Conservation (phyloP, 768 basidiomycete genomes). For the Kwoniella sp. region DNA sequence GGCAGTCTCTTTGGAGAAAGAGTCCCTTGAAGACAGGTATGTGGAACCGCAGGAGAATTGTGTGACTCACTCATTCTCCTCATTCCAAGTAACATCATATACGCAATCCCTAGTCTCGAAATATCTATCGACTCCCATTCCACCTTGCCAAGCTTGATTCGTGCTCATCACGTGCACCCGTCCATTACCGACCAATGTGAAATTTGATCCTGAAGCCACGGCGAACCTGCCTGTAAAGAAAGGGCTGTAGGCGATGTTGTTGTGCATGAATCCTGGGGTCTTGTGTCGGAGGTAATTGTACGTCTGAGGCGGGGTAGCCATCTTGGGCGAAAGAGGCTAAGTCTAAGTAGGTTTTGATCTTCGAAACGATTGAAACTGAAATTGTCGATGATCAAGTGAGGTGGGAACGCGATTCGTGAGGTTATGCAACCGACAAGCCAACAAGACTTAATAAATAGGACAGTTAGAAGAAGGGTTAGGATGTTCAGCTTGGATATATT, state of each 20-base stretch:
- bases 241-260: slow-evolving; percentile 54
- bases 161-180: slow-evolving; percentile 62
- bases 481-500: no score
- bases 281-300: slow-evolving; percentile 13
- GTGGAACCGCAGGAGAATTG: no score
- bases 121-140: slow-evolving; percentile 42
- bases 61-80: slow-evolving; percentile 69
- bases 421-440: no score
- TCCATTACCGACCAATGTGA: slow-evolving; percentile 93
- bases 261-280: slow-evolving; percentile 53
- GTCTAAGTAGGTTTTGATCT: no score
- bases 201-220: slow-evolving; percentile 75
- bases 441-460: no score
- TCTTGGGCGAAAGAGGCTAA: not conserved
- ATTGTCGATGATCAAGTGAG: no score
- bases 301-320: not conserved
- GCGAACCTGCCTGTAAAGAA: slow-evolving; percentile 56
- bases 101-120: slow-evolving; percentile 88
- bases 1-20: no score
- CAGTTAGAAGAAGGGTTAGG: no score
- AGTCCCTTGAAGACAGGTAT: no score
- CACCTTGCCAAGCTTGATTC: slow-evolving; percentile 24
- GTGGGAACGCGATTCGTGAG: no score
- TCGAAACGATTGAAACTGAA: no score
- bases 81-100: slow-evolving; percentile 92